Evolutionary conservation across 2,329 filamentous ascomycete species (phyloP), one percentile per base, ranked within the genome.

Genomic region (Penicillium brasilianum): DNA sequence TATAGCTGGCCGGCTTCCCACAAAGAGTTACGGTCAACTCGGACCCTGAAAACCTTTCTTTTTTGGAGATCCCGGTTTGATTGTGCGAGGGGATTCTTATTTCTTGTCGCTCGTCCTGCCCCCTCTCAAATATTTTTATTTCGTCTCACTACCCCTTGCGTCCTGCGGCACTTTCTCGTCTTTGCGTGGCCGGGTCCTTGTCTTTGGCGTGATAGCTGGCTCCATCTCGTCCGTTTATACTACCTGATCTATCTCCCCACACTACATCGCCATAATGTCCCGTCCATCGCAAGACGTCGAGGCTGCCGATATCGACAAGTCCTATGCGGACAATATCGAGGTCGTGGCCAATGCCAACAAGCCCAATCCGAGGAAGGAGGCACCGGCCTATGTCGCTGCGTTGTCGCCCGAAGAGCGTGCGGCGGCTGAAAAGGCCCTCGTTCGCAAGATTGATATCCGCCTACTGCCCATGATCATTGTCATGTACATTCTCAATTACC

Each of bases 401-500:
- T 76, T 88, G 69, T 80, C 81, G 2, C 76, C 79, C 0, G 84
- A 83, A 43, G 82, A 86, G 61, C 84, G 87, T 13, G 70, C 72
- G 0, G 71, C 72, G 14, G 78, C 85, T 1, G 88, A 92, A 72
- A 80, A 77, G 60, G 82, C 80, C 37, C 77, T 93, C 68, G 84
- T 87, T 74, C 84, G 87, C 67, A 93, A 92, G 78, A 87, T 93
- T 57, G 90, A 93, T 71, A 68, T 83, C 20, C 83, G 89, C 55
- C 61, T 92, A 74, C 79, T 92, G 68, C 89, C 89, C 0, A 87
- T 88, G 76, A 80, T 92, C 59, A 85, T 92, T 51, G 74, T 92
- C 65, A 90, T 92, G 79, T 92, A 92, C 71, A 90, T 92, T 72
- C 82, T 90, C 78, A 92, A 92, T 77, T 92, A 91, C 74, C 76